Base-by-base conservation (phyloP, 2,329 filamentous ascomycete species). In the Diaporthe batatas region DNA sequence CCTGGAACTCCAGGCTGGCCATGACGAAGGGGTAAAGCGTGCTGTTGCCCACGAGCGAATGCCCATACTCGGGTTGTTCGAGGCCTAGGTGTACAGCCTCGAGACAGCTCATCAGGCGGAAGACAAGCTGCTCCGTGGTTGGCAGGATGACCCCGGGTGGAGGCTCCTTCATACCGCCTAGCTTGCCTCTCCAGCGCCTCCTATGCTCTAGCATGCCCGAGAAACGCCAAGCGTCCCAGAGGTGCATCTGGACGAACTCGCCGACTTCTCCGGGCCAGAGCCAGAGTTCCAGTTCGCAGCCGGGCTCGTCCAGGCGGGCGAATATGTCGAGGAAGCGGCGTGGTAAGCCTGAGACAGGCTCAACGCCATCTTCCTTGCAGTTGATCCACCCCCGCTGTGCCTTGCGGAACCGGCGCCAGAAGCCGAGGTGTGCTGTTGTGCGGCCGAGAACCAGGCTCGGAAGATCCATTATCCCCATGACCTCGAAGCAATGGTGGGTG, bases 211-310 rank as follows among this genome's bases (percentile, higher is more conserved):
- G 25, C 3, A 80, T 74, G 0, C 77, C 79, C 2, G 79, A 70
- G 32, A 78, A 47, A 1, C 79, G 76, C 70, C 76, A 80, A 0
- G 78, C 74, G 23, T 80, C 79, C 79, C 79, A 80, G 3, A 80
- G 74, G 44, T 80, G 78, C 36, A 75, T 77, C 32, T 79, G 78
- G 1, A 77, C 76, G 29, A 79, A 70, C 42, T 77, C 73, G 0
- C 79, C 79, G 7, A 76, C 73, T 1, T 79, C 72, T 0, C 79
- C 79, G 0, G 77, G 76, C 79, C 79, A 80, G 0, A 53, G 53
- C 14, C 70, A 70, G 36, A 80, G 65, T 0, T 72, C 75, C 0
- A 54, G 42, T 44, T 80, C 79, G 2, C 75, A 70, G 11, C 73
- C 69, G 54, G 64, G 53, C 51, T 73, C 62, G 18, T 44, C 49